Evolutionary conservation across 495 filamentous ascomycete species (phyloP), one percentile per base, ranked within the genome.

Genomic region (Penicillium subrubescens): DNA sequence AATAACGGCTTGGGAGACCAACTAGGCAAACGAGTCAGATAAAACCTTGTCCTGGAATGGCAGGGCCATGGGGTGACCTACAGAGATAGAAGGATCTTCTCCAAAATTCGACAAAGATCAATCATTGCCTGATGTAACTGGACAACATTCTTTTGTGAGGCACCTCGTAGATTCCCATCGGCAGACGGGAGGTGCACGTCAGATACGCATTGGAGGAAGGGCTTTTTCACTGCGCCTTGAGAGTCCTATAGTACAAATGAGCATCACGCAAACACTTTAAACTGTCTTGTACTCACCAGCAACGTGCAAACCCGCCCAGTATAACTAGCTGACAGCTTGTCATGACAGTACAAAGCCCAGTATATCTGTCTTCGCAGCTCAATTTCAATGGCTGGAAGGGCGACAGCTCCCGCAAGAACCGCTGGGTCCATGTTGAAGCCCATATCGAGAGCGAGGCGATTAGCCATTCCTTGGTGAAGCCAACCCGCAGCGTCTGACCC

Each of bases 281-380:
- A 3, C 3, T 39, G 50, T 25, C 11, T 21, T 5, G 2, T 2
- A 53, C 62, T 54, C 68, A 76, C 73, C 61, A 74, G 52, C 52
- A 76, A 64, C 7, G 74, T 74, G 44, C 74, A 76, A 10, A 74
- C 70, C 25, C 74, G 59, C 2, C 74, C 74, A 8, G 70, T 73
- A 60, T 76, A 76, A 39, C 72, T 70, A 5, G 74, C 70, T 11
- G 70, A 63, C 33, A 74, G 35, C 39, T 76, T 76, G 52, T 76
- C 73, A 62, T 71, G 67, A 39, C 70, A 74, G 59, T 74, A 74
- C 3, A 74, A 57, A 2, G 73, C 62, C 73, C 71, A 75, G 35
- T 75, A 74, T 3, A 75, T 72, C 37, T 74, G 71, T 23, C 71
- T 65, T n/a, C 71, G 70, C 15, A 74, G 50, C 54, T 75, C 71